Evolutionary conservation across 2,329 filamentous ascomycete species (phyloP).

Genomic region (Neofusicoccum cordaticola): DNA sequence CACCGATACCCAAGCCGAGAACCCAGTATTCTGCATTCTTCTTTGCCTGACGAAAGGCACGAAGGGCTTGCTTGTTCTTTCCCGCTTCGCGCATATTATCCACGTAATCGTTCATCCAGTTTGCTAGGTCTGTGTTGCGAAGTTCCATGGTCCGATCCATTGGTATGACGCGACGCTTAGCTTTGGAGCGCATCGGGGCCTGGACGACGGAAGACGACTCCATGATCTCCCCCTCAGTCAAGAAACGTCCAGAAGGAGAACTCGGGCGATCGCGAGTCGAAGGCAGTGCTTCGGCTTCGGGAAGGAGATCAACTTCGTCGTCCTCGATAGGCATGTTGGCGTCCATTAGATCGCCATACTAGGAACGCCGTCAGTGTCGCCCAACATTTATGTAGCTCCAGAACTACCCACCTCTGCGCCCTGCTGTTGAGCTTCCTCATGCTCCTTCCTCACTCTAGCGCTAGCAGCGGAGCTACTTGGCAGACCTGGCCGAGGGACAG

Average conservation of each 20-base stretch:
- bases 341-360: conserved; percentile 27
- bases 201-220: conserved; percentile 36
- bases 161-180: conserved; percentile 41
- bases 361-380: background rate
- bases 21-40: conserved; percentile 64
- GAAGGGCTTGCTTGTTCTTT: conserved; percentile 45
- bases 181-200: conserved; percentile 39
- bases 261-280: conserved; percentile 14
- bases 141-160: conserved; percentile 53
- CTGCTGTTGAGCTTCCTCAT: conserved; percentile 38
- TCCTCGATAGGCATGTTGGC: conserved; percentile 33
- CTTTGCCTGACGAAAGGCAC: conserved; percentile 50
- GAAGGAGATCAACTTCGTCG: conserved; percentile 23
- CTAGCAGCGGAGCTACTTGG: conserved; percentile 36
- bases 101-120: conserved; percentile 59
- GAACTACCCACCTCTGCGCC: conserved; percentile 35
- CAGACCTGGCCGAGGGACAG: conserved; percentile 19
- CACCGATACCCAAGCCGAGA: conserved; percentile 55
- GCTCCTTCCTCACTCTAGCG: conserved; percentile 41
- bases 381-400: too few relatives aligned
- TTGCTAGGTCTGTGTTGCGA: conserved; percentile 53
- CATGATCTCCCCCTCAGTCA: conserved; percentile 22
- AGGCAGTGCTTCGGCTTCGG: conserved; percentile 30
- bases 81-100: conserved; percentile 56
- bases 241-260: background rate